These are phyloP conservation scores for Phytophthora crassamura DNA, from an alignment of 352 stramenopile genomes.

Conservation along the genomic window DNA sequence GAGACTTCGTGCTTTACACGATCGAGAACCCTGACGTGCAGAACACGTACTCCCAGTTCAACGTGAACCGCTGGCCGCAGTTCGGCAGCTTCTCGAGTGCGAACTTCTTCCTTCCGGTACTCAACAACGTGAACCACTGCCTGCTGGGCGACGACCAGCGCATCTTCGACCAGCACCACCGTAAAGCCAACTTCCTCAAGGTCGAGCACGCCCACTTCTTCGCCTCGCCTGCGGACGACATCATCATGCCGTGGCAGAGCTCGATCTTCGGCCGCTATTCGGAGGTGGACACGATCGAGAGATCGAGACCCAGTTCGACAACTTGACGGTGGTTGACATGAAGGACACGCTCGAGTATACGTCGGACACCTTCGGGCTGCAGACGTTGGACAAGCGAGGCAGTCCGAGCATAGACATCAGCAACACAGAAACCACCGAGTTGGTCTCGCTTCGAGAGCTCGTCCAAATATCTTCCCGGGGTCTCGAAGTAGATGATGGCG, in stretches of 20 bases:
- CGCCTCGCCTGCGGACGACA: no score
- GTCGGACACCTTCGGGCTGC: constrained; percentile 46
- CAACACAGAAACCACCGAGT: no score
- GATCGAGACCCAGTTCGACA: constrained; percentile 31
- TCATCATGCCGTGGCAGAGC: no score
- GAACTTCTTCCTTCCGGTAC: constrained; percentile 31
- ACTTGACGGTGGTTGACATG: constrained; percentile 34
- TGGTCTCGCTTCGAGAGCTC: no score
- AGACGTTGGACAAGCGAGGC: constrained; percentile 36
- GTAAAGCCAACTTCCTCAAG: constrained; percentile 37
- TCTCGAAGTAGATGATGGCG: no score
- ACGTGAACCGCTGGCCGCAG: constrained; percentile 34
- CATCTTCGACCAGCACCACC: constrained; percentile 17
- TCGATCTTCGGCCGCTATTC: constrained; percentile 21
- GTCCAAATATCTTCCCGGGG: no score
- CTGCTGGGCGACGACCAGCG: background rate
- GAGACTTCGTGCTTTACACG: constrained; percentile 30
- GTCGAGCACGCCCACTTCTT: constrained; percentile 49
- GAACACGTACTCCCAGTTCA: constrained; percentile 32
- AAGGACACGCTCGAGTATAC: background rate
- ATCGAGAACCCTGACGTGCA: constrained; percentile 25
- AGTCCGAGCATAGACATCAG: no score
- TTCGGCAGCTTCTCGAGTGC: constrained; percentile 16
- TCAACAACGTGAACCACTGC: constrained; percentile 42
- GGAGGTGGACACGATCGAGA: background rate